Conservation (phyloP, 1,284 basidiomycete species). For the Irpex sp. region DNA sequence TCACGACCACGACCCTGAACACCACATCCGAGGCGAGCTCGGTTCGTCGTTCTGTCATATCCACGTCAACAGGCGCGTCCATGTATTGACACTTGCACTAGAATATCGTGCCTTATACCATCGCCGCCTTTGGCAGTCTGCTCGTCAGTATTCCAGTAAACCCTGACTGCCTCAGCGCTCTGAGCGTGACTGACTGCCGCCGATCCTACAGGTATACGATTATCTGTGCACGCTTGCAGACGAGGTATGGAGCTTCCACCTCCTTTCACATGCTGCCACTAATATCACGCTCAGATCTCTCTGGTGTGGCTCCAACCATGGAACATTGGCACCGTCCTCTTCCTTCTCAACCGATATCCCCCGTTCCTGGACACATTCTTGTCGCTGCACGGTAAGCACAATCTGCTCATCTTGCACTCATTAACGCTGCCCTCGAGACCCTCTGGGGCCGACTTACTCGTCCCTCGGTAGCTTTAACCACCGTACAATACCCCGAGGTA, state of each 20-base stretch:
- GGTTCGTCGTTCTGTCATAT: neutral
- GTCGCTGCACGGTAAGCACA: conserved; percentile 29
- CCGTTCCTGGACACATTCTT: conserved; percentile 40
- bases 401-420: neutral
- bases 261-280: neutral
- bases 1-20: neutral
- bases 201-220: conserved; percentile 30
- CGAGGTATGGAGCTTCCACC: conserved; percentile 27
- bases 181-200: neutral
- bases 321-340: conserved; percentile 32
- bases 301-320: conserved; percentile 35
- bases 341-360: conserved; percentile 38
- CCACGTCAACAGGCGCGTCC: neutral
- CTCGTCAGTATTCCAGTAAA: neutral
- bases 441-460: neutral
- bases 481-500: neutral
- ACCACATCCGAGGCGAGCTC: neutral
- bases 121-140: conserved; percentile 8
- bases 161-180: neutral
- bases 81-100: neutral
- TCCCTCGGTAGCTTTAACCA: conserved; percentile 8
- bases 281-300: conserved; percentile 25
- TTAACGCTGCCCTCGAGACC: neutral
- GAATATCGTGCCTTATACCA: conserved; percentile 5
- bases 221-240: conserved; percentile 35